These are phyloP conservation scores for Colletotrichum scovillei DNA, from an alignment of 2,329 filamentous ascomycete species.

Conservation along the genomic window DNA sequence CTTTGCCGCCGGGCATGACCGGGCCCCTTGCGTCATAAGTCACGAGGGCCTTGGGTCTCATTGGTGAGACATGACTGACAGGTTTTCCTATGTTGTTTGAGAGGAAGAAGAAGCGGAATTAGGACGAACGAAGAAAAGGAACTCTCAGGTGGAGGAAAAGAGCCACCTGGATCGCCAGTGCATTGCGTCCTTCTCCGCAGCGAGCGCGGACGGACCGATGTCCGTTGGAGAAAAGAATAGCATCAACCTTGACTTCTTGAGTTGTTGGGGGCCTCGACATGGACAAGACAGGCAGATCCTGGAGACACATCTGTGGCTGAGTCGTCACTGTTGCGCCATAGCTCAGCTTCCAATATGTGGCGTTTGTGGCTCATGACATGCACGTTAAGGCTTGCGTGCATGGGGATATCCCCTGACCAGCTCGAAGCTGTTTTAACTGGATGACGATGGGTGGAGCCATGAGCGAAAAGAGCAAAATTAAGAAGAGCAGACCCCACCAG, in stretches of 20 bases:
- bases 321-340: slow-evolving; percentile 20
- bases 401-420: slow-evolving; percentile 7
- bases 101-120: not conserved
- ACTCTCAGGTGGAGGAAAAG: not conserved
- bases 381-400: not conserved
- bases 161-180: not conserved
- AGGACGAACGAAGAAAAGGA: not conserved
- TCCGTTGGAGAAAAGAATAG: slow-evolving; percentile 16
- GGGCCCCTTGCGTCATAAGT: slow-evolving; percentile 31
- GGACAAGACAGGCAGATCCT: slow-evolving; percentile 14
- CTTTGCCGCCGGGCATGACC: slow-evolving; percentile 24
- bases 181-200: slow-evolving; percentile 3
- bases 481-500: slow-evolving; percentile 3
- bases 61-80: slow-evolving; percentile 29
- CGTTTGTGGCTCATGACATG: slow-evolving; percentile 28
- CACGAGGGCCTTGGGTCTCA: slow-evolving; percentile 4
- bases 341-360: slow-evolving; percentile 24
- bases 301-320: slow-evolving; percentile 20
- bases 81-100: not conserved
- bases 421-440: slow-evolving; percentile 13
- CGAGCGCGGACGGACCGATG: slow-evolving; percentile 19
- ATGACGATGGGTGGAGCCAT: slow-evolving; percentile 6
- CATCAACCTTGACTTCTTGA: slow-evolving; percentile 12
- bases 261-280: not conserved
- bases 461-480: slow-evolving; percentile 19